Conservation (phyloP, 805 yeast genomes). For the Wickerhamiella sergipiensis region DNA sequence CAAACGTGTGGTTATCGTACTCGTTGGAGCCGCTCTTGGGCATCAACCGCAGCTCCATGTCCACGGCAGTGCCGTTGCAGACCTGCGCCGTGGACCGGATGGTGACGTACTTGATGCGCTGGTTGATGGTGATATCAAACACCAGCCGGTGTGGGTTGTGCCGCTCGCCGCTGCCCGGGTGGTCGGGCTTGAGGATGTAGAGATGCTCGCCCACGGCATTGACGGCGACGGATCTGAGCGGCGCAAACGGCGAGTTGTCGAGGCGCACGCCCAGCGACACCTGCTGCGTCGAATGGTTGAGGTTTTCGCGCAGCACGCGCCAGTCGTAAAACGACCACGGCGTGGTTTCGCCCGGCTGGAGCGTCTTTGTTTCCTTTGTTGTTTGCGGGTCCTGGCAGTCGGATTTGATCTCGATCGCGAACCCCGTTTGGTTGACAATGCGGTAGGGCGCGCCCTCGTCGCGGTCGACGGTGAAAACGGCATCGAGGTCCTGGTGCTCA, state of each 20-base stretch:
- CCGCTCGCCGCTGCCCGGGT: constrained; percentile 21
- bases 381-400: constrained; percentile 30
- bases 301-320: constrained; percentile 68
- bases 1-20: constrained; percentile 24
- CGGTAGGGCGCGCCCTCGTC: constrained; percentile 78
- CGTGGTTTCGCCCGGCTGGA: constrained; percentile 34
- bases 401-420: constrained; percentile 71
- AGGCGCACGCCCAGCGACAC: constrained; percentile 48
- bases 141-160: constrained; percentile 44
- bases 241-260: constrained; percentile 40
- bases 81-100: constrained; percentile 64
- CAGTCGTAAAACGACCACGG: constrained; percentile 96
- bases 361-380: constrained; percentile 19
- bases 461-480: constrained; percentile 29
- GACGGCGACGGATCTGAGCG: constrained; percentile 45
- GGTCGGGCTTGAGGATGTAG: constrained; percentile 20
- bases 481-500: constrained; percentile 15
- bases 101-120: constrained; percentile 65
- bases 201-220: constrained; percentile 75
- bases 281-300: constrained; percentile 50
- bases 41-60: constrained; percentile 27
- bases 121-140: constrained; percentile 55
- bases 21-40: constrained; percentile 22
- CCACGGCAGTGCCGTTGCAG: constrained; percentile 52
- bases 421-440: constrained; percentile 75